Evolutionary conservation across 2,329 filamentous ascomycete species (phyloP), one percentile per base, ranked within the genome.

Genomic region (Xylaria sp.): DNA sequence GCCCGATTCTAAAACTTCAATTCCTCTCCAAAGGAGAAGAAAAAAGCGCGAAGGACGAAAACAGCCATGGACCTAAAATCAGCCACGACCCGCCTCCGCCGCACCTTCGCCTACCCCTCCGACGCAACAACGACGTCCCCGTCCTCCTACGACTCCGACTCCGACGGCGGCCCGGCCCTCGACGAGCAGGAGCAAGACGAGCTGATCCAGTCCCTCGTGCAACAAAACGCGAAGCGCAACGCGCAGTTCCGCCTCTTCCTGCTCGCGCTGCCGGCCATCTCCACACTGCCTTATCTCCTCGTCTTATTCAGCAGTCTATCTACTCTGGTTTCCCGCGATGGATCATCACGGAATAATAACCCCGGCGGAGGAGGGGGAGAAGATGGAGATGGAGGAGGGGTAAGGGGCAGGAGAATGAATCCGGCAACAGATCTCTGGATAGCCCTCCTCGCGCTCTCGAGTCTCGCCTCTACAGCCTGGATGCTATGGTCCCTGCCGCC

Each of bases 101-200:
- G 88, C 75, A 91, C 92, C 9, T 96, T 97, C 81, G 88, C 87
- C 70, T 96, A 95, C 81, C 91, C 91, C 4, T 81, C 83, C 66
- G 89, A 91, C 75, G 64, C 68, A 10, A 65, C 64, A 0, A 68
- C 65, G 23, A 20, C 63, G 5, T 58, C 65, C 85, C 86, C 57
- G 83, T 85, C 70, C 84, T 85, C 70, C 84, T 87, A 23, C 2
- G 48, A 32, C 61, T 83, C 85, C 73, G 78, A 79, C 63, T 86
- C 87, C 13, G 86, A 90, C 65, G 71, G 77, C 37, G 34, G 71
- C 70, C 64, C 80, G 46, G 71, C 77, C 74, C 75, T 78, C 78
- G 70, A 80, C 78, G 78, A 82, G 81, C 72, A 81, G 87, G 89
- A 91, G 75, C 91, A 93, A 82, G 90, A 92, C 75, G 77, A 81